Conservation (phyloP, 1,284 basidiomycete genomes). For the Meripilus lineatus region DNA sequence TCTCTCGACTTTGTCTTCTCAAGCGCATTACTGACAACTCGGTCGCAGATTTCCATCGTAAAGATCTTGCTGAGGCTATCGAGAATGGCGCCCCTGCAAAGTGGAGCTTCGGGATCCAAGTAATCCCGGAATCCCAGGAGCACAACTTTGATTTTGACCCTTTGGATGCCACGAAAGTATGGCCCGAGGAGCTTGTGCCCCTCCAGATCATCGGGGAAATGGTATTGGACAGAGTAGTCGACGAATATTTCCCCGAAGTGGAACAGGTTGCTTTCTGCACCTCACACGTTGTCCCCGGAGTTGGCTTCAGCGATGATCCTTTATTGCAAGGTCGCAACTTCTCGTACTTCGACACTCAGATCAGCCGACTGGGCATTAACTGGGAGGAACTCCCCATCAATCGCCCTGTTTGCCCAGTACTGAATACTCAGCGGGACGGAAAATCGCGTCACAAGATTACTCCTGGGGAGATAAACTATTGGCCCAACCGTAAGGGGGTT, state of each 20-base stretch:
- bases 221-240: slow-evolving; percentile 59
- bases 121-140: slow-evolving; percentile 61
- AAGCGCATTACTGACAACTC: slow-evolving; percentile 3
- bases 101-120: slow-evolving; percentile 78
- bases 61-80: slow-evolving; percentile 78
- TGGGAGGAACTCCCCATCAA: slow-evolving; percentile 79
- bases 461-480: slow-evolving; percentile 65
- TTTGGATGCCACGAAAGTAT: slow-evolving; percentile 81
- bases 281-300: slow-evolving; percentile 75
- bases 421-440: slow-evolving; percentile 72
- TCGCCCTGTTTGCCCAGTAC: slow-evolving; percentile 74
- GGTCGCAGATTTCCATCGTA: slow-evolving; percentile 67
- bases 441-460: slow-evolving; percentile 52
- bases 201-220: slow-evolving; percentile 74
- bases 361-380: slow-evolving; percentile 70
- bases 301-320: slow-evolving; percentile 79
- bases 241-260: slow-evolving; percentile 80
- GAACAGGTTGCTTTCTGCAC: slow-evolving; percentile 87
- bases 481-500: slow-evolving; percentile 63
- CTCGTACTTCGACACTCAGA: slow-evolving; percentile 79
- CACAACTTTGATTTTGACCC: slow-evolving; percentile 80
- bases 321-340: slow-evolving; percentile 83
- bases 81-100: slow-evolving; percentile 60
- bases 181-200: slow-evolving; percentile 77
- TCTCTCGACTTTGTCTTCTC: slow-evolving; percentile 1